Conservation (phyloP, 352 stramenopile genomes). For the Phytophthora citricola region DNA sequence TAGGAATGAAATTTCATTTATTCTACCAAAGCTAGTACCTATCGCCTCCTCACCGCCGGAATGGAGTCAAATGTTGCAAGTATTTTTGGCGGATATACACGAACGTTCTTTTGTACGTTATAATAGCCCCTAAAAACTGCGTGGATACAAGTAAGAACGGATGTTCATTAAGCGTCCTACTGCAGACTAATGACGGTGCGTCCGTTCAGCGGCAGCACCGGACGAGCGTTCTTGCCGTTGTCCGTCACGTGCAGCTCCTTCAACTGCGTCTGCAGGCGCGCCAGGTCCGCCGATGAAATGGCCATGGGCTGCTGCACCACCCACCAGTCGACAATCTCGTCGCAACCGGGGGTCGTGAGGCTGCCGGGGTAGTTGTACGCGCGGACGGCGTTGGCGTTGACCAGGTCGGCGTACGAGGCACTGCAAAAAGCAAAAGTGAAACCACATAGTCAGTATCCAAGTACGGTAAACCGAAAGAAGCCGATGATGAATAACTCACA, state of each 20-base stretch:
- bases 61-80: too few relatives aligned
- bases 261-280: conserved; percentile 26
- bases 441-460: neutral
- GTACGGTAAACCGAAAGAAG: neutral
- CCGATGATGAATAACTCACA: conserved; percentile 12
- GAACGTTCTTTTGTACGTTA: too few relatives aligned
- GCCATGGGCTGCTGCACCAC: conserved; percentile 47
- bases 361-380: conserved; percentile 63
- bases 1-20: too few relatives aligned
- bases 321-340: conserved; percentile 67
- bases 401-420: conserved; percentile 22
- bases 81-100: too few relatives aligned
- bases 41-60: too few relatives aligned
- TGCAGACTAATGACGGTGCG: conserved; percentile 21
- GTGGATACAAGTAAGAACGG: too few relatives aligned
- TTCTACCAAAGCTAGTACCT: too few relatives aligned
- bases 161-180: neutral
- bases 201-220: conserved; percentile 35
- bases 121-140: too few relatives aligned
- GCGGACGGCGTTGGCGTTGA: conserved; percentile 12
- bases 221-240: conserved; percentile 21
- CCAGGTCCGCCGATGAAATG: conserved; percentile 37
- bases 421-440: conserved; percentile 2
- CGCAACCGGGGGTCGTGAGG: conserved; percentile 51
- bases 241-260: conserved; percentile 30